Base-by-base conservation (phyloP, 2,329 filamentous ascomycete genomes). In the Ophiognomonia clavigignenti-juglandacearum region DNA sequence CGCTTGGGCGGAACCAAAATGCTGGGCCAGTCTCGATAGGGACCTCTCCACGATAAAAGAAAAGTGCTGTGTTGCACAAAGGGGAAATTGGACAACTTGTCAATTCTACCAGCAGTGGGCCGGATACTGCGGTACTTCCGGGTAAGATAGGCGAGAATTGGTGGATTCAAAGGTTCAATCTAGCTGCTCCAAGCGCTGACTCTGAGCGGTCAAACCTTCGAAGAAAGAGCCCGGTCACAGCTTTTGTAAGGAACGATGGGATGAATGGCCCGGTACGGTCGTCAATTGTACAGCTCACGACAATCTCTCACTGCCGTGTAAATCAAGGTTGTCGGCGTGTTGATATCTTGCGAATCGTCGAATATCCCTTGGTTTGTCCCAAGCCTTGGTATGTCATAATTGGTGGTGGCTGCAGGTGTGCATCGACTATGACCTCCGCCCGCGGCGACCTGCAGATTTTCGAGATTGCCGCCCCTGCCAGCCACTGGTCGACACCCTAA, bases 51-150 rank as follows among this genome's bases (percentile, higher is more conserved):
- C 11, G 24, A 23, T 18, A 14, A 18, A 26, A 27, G 11, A 37
- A 39, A 43, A 35, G 27, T 45, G 46, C 42, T 19, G 35, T n/a
- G n/a, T 23, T 22, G 35, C 34, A 45, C 32, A 24, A 50, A 32
- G 46, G 24, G 34, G 11, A 27, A 19, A 31, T 29, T 47, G 34
- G 32, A 35, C 18, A 23, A 34, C 18, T 39, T 40, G 31, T 37
- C 43, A 43, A 16, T 16, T 35, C 22, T 10, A 38, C 20, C 18
- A 38, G 24, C 22, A 11, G 32, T 26, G 34, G 37, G n/a, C n/a
- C n/a, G n/a, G n/a, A n/a, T n/a, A n/a, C n/a, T n/a, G n/a, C n/a
- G n/a, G n/a, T n/a, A n/a, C n/a, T n/a, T n/a, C n/a, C n/a, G n/a
- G n/a, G n/a, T n/a, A n/a, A n/a, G n/a, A n/a, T n/a, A 24, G n/a